Evolutionary conservation across 2,329 filamentous ascomycete genomes (phyloP), one percentile per base, ranked within the genome.

Genomic region (Colletotrichum spinosum): DNA sequence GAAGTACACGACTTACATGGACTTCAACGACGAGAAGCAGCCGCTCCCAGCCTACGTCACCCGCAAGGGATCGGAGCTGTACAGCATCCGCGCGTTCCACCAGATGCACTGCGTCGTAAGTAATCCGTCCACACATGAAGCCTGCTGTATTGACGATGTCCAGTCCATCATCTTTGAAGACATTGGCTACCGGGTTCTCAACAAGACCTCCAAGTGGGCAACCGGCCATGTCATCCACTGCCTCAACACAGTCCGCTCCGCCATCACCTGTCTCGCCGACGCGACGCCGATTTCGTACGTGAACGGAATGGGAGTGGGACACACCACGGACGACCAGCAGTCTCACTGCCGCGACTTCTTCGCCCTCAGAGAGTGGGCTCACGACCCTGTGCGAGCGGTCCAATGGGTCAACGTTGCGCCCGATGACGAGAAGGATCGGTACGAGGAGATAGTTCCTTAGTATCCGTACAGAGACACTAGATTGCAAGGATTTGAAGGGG

Each of bases 101-200:
- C 60, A 63, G 25, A 63, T 63, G 60, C 60, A 63, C 48, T 63
- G 60, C 54, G 17, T 63, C 12, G 60, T 63, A 34, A 63, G 60
- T 3, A 7, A 17, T 17, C 17, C 17, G 17, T 38, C 0, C 6
- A 17, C 0, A 1, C 2, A 1, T 2, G 8, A 38, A 11, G 2
- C 4, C 25, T 15, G 4, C 5, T 12, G 5, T 11, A 17, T 3
- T 17, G 17, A 17, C 2, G 2, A 17, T 17, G 17, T 17, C 17
- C 10, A 63, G 60, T 63, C 60, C 6, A 51, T 63, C 8, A 46
- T 58, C 6, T 58, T 63, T n/a, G 60, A 63, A 33, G 60, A 63
- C 11, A 48, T 58, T 3, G 60, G 60, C 8, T 63, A 63, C 25
- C 25, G 60, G 11, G 60, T 63, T 1, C 25, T 57, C 17, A 63